Evolutionary conservation across 306 rosid genomes (phyloP).

Genomic region (Sechiopsis laciniata): DNA sequence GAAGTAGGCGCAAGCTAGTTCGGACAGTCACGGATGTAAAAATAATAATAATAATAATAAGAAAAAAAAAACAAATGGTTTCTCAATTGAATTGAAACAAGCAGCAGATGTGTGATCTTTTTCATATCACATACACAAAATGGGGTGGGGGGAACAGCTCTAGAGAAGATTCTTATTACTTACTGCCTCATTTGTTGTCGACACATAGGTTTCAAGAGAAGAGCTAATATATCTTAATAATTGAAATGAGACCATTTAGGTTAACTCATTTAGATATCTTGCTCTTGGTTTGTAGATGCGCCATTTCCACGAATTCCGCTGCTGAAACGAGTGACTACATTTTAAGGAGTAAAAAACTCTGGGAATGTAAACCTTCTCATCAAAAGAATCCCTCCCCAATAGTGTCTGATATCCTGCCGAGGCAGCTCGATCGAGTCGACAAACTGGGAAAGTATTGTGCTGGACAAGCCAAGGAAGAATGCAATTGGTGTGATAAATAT

Average conservation of each 20-base stretch:
- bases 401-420: conserved; percentile 31
- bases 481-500: conserved; percentile 76
- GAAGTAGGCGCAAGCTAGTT: too few species aligned
- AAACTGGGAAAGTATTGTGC: conserved; percentile 78
- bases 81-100: too few species aligned
- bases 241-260: conserved; percentile 37
- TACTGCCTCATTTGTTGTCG: background rate
- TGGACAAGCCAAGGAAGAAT: conserved; percentile 70
- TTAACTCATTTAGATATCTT: conserved; percentile 35
- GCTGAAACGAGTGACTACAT: conserved; percentile 27
- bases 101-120: background rate
- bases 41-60: too few species aligned
- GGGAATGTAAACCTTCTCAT: conserved; percentile 41
- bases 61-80: too few species aligned
- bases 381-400: conserved; percentile 22
- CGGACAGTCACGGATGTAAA: too few species aligned
- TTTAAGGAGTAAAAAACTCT: conserved; percentile 43
- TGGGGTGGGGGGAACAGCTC: background rate
- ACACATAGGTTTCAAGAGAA: background rate
- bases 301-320: conserved; percentile 32
- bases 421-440: conserved; percentile 63
- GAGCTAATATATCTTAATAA: background rate
- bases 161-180: background rate
- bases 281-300: conserved; percentile 38
- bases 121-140: background rate